phyloP scores from a whole-genome alignment of 345 rosid species.

The Viola odorata region DNA sequence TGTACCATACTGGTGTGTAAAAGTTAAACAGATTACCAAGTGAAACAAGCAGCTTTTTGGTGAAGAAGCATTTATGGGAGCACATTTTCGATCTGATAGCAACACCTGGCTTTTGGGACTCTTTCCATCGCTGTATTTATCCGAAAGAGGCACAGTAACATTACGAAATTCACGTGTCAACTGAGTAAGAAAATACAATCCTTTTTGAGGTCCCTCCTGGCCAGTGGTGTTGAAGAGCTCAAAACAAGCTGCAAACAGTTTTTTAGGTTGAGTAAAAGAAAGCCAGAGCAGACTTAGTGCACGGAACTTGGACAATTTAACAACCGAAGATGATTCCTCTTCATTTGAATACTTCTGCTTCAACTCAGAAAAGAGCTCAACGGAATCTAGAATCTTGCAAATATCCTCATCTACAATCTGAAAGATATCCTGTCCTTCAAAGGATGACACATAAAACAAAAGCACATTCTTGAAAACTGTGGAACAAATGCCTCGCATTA shows the following conservation, averaged over 20 bases:
- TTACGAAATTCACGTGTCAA: slow-evolving; percentile 44
- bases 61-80: slow-evolving; percentile 30
- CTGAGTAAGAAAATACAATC: slow-evolving; percentile 55
- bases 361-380: slow-evolving; percentile 45
- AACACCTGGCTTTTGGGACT: slow-evolving; percentile 23
- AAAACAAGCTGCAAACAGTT: slow-evolving; percentile 66
- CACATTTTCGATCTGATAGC: slow-evolving; percentile 25
- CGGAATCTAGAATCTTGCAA: slow-evolving; percentile 46
- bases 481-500: slow-evolving; percentile 52
- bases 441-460: slow-evolving; percentile 54
- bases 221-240: slow-evolving; percentile 51
- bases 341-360: slow-evolving; percentile 55
- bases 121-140: slow-evolving; percentile 33
- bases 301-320: slow-evolving; percentile 56
- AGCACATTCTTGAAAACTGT: slow-evolving; percentile 67
- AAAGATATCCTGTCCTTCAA: slow-evolving; percentile 45
- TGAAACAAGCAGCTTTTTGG: slow-evolving; percentile 57
- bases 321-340: slow-evolving; percentile 35
- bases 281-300: slow-evolving; percentile 53
- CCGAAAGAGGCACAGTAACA: slow-evolving; percentile 34
- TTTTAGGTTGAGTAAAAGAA: slow-evolving; percentile 61
- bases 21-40: slow-evolving; percentile 48
- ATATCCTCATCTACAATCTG: slow-evolving; percentile 52
- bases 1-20: neutral
- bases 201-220: slow-evolving; percentile 50